Evolutionary conservation across 805 yeast species (phyloP), one percentile per base, ranked within the genome.

Genomic region (Pichia sporocuriosa): DNA sequence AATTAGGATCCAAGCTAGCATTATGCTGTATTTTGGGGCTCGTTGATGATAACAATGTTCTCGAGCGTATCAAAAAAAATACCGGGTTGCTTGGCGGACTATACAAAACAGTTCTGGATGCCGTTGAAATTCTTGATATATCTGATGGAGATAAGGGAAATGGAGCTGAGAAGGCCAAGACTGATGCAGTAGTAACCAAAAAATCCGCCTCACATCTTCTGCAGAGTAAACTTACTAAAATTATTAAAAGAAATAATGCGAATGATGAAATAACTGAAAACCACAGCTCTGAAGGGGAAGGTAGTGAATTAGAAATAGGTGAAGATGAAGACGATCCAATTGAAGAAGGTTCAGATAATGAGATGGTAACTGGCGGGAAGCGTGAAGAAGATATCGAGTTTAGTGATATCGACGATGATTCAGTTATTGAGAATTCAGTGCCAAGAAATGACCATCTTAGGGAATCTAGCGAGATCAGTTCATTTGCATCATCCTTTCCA

Each of bases 61-160:
- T 13, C 11, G 15, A 35, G n/a, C 52, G 65, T 49, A 29, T 62
- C 29, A 30, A 40, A 6, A 42, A 57, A 26, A 63, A 63, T 44
- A 44, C 45, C 12, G 36, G 42, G 6, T 35, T 37, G 1, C 44
- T 63, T 22, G 62, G 63, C 2, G 26, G 37, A 4, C 35, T 57
- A 23, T 58, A 40, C 35, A 32, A 19, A 3, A 44, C 32, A 11
- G 40, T 44, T 7, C 26, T 47, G 17, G 10, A n/a, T 17, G 39
- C 42, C 11, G 40, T 42, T 4, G 44, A 41, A 7, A 20, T 32
- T 3, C 23, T 48, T 5, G 33, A 19, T 13, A 16, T 28, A 16
- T 13, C 20, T 25, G 39, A 40, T 7, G 7, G 32, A 17, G 32
- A 25, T 20, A 36, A 25, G 5, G 21, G 12, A 30, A 27, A 8